Conservation (phyloP, 2,329 filamentous ascomycete species). For the Fonsecaea pedrosoi region DNA sequence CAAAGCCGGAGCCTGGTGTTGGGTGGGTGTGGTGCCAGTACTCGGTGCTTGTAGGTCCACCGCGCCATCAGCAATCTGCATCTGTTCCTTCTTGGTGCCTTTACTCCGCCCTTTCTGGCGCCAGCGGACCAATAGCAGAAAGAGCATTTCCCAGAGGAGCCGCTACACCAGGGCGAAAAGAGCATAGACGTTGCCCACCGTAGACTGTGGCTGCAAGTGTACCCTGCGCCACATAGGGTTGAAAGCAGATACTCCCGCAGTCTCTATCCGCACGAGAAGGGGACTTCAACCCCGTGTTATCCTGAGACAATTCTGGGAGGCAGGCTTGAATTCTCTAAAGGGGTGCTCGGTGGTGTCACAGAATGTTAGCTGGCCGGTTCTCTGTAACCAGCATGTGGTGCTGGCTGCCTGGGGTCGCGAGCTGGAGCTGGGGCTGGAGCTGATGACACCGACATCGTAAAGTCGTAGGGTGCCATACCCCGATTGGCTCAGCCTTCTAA, state of each 20-base stretch:
- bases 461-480: not conserved
- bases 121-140: not conserved
- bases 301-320: not conserved
- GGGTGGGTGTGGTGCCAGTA: too few species aligned
- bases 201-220: not conserved
- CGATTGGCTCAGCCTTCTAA: slow-evolving; percentile 19
- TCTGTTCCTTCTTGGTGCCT: not conserved
- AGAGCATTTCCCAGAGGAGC: not conserved
- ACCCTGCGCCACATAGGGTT: not conserved
- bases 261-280: not conserved
- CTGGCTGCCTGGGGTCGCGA: not conserved
- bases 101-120: not conserved
- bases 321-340: not conserved
- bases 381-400: not conserved
- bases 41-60: too few species aligned
- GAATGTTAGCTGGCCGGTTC: not conserved
- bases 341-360: not conserved
- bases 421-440: not conserved
- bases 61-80: too few species aligned
- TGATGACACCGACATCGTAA: not conserved
- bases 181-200: not conserved
- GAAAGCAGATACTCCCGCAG: not conserved
- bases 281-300: not conserved
- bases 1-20: too few species aligned
- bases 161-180: not conserved